phyloP scores from a whole-genome alignment of 345 rosid genomes.

The Litchi chinensis region DNA sequence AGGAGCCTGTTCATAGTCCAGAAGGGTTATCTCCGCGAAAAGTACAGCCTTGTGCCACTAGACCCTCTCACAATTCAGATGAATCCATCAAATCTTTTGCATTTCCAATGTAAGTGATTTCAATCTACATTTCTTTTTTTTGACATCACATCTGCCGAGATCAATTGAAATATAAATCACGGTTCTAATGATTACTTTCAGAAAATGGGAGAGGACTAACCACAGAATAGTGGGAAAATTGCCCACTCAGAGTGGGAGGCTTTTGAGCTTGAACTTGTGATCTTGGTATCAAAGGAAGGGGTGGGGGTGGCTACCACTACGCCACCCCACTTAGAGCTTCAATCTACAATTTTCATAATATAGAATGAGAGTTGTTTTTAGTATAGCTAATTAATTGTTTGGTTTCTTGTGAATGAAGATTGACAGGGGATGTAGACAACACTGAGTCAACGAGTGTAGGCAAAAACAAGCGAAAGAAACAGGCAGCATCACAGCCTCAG shows the following conservation, averaged over 20 bases:
- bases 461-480: slow-evolving; percentile 21
- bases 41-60: slow-evolving; percentile 7
- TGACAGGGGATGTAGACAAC: slow-evolving; percentile 33
- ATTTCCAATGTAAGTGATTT: slow-evolving; percentile 67
- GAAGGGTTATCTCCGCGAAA: slow-evolving; percentile 11
- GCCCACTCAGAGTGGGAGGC: too few relatives aligned
- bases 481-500: slow-evolving; percentile 16
- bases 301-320: too few relatives aligned
- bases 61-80: slow-evolving; percentile 45
- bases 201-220: too few relatives aligned
- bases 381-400: background rate
- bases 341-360: too few relatives aligned
- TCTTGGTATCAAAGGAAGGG: too few relatives aligned
- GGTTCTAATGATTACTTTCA: too few relatives aligned
- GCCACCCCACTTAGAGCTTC: too few relatives aligned
- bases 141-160: too few relatives aligned
- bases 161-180: too few relatives aligned
- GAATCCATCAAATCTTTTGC: slow-evolving; percentile 66
- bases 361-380: background rate
- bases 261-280: too few relatives aligned
- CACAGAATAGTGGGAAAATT: too few relatives aligned
- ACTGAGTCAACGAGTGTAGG: too few relatives aligned
- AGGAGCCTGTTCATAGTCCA: slow-evolving; percentile 6
- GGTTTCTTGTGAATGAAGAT: slow-evolving; percentile 33
- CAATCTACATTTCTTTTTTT: background rate